Base-by-base conservation (phyloP, 2,329 filamentous ascomycete species). In the Hymenoscyphus fructigenus region DNA sequence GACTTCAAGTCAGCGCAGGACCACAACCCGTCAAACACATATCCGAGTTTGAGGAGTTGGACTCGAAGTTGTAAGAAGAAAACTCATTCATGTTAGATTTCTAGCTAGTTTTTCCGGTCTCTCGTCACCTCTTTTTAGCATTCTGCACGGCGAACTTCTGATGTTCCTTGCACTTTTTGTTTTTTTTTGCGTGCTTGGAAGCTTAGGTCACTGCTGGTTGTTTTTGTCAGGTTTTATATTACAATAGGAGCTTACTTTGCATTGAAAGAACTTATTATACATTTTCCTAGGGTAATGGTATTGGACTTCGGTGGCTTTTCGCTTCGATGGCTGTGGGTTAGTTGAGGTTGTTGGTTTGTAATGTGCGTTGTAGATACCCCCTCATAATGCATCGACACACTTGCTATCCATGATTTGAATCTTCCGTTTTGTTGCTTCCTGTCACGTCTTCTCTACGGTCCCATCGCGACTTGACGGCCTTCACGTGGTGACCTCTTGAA, bases 31-130 rank as follows among this genome's bases (percentile, higher is more conserved):
- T 91, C 34, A 88, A 85, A 74, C 90, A 95, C 69, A 77, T 98
- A 63, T 89, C 84, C 67, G 91, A 93, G 73, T 98, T 94, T 77
- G 91, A 97, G 76, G 94, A 97, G 66, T 82, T 89, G 66, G 92
- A 91, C 68, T 80, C 91, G 15, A 97, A 97, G 80, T 83, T 97
- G 64, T 94, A 76, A 83, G 34, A 57, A 56, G 5, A 50, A 44
- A 23, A 53, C 23, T 53, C 20, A 10, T n/a, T 50, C 20, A 26
- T 23, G 47, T 53, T 53, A 53, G 47, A 53, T 26, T 26, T 53
- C 20, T 53, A 50, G 44, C 44, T 50, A 50, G n/a, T 23, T 50
- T 20, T 23, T 6, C 7, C 32, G 32, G 29, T 41, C 17, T 12
- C 44, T 50, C 20, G n/a, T 50, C n/a, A 20, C 14, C 14, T n/a